A percentile compares a stretch with the other conserved stretches of the same genome.
These are phyloP conservation scores for Achlya hypogyna DNA, from an alignment of 352 stramenopile genomes.

Conservation along the genomic window DNA sequence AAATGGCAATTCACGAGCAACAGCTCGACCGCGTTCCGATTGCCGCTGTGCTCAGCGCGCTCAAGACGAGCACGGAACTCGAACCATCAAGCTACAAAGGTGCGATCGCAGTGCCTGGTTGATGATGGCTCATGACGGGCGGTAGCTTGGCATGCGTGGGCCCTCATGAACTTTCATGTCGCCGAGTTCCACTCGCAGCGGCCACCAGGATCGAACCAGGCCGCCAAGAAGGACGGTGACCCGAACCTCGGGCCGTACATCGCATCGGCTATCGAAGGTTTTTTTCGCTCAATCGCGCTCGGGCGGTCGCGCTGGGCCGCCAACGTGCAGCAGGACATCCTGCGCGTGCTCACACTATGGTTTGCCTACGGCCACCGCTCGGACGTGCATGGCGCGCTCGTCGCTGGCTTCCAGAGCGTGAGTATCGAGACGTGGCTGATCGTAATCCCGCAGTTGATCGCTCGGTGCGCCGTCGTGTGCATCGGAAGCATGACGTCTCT, in stretches of 20 bases:
- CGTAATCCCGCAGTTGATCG: constrained; percentile 96
- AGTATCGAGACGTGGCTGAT: constrained; percentile 97
- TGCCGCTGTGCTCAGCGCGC: constrained; percentile 46
- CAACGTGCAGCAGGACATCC: constrained; percentile 96
- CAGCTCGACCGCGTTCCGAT: constrained; percentile 74
- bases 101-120: neutral
- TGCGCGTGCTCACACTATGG: constrained; percentile 97
- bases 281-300: constrained; percentile 94
- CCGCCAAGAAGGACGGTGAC: neutral
- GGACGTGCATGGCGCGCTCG: constrained; percentile 77
- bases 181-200: constrained; percentile 75
- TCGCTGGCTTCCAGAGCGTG: constrained; percentile 84
- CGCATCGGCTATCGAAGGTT: constrained; percentile 75
- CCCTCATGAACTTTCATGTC: constrained; percentile 95
- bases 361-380: constrained; percentile 93
- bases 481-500: neutral
- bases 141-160: constrained; percentile 95
- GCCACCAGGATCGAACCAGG: neutral
- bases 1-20: constrained; percentile 71
- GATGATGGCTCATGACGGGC: constrained; percentile 39
- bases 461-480: constrained; percentile 28
- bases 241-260: constrained; percentile 46
- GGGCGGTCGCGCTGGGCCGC: constrained; percentile 92
- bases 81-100: constrained; percentile 63
- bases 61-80: constrained; percentile 59